These are phyloP conservation scores for Candida frijolesensis DNA, from an alignment of 1,139 yeast species.

Conservation along the genomic window DNA sequence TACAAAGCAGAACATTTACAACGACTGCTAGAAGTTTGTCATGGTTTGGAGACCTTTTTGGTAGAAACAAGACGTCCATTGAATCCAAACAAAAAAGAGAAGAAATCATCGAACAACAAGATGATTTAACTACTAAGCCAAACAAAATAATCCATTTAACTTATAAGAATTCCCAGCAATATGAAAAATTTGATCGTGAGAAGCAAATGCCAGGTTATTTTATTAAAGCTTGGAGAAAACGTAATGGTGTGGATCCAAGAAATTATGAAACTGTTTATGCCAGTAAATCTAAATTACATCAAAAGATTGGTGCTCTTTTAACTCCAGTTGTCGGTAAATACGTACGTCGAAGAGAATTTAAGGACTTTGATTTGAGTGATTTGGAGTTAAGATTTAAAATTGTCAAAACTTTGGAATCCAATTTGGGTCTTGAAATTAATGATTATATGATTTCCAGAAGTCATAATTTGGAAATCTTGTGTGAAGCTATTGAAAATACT, in stretches of 20 bases:
- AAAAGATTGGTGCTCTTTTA: conserved; percentile 30
- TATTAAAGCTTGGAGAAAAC: conserved; percentile 39
- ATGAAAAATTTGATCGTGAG: conserved; percentile 27
- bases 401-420: conserved; percentile 57
- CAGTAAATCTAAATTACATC: conserved; percentile 23
- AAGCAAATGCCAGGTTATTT: conserved; percentile 40
- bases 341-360: conserved; percentile 19
- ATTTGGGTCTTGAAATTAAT: conserved; percentile 65
- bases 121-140: conserved; percentile 38
- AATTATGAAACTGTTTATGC: conserved; percentile 35
- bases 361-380: conserved; percentile 37
- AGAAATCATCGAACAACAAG: conserved; percentile 43
- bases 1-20: conserved; percentile 14
- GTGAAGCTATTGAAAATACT: conserved; percentile 42
- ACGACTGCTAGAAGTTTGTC: conserved; percentile 9
- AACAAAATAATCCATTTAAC: conserved; percentile 40
- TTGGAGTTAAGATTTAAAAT: conserved; percentile 60
- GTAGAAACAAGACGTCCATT: conserved; percentile 10
- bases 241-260: conserved; percentile 21
- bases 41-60: conserved; percentile 18
- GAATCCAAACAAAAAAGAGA: conserved; percentile 19
- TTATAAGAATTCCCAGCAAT: conserved; percentile 37
- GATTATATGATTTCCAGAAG: conserved; percentile 61
- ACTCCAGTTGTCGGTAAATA: conserved; percentile 17
- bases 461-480: conserved; percentile 48